Evolutionary conservation across 768 basidiomycete genomes (phyloP), one percentile per base, ranked within the genome.

Genomic region (Suillus hirtellus): DNA sequence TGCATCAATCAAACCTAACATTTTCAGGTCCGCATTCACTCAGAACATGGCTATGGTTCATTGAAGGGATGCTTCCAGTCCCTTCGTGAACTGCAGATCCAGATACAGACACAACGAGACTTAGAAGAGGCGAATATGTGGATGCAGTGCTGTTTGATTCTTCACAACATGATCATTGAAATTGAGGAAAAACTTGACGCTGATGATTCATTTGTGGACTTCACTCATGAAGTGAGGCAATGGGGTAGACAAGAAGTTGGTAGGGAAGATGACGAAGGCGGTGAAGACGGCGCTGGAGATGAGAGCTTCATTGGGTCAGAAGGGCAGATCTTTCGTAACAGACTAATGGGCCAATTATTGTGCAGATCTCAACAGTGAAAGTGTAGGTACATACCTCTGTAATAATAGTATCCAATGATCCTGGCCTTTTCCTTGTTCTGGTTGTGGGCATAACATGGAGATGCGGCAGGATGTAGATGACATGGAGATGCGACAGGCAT

Each of bases 111-210:
- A 0, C 3, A 58, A 11, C 0, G 42, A 17, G 62, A 68, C 4
- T n/a, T 69, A 1, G 8, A 62, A 0, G 63, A 61, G 60, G 59
- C 34, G 0, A 66, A 62, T 31, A 21, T 38, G 35, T 70, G 64
- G 66, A 52, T 54, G 7, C 0, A 9, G 24, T 52, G 42, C 24
- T 67, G 47, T 1, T 37, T 69, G 4, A 54, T 67, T 2, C 47
- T 69, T 17, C 53, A 69, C 37, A 69, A n/a, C 24, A 67, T 69
- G 64, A 69, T 69, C 0, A 37, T 69, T n/a, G 43, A 67, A 1
- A 67, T 64, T 46, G 66, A 68, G 11, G 63, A 67, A 17, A 12
- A 59, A 7, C 58, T 67, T 34, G 40, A 9, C 9, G 15, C 65
- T 1, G 24, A 38, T 21, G n/a, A n/a, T n/a, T 65, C 44, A n/a